Base-by-base conservation (phyloP, 2,329 filamentous ascomycete species). In the Ascochyta lentis region DNA sequence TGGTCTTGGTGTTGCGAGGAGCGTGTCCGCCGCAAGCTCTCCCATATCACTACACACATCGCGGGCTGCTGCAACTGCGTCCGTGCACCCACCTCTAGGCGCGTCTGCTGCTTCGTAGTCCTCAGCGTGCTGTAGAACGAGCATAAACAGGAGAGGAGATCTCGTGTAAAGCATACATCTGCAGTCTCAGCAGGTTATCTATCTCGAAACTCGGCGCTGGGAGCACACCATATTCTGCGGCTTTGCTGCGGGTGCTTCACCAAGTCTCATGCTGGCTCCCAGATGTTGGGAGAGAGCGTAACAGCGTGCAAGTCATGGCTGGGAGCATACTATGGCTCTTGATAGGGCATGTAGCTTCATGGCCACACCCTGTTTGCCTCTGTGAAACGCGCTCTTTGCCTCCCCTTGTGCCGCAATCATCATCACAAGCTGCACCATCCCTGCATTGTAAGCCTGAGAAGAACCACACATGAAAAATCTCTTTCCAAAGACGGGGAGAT, bases 1-100 rank as follows among this genome's bases (percentile, higher is more conserved):
- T 27, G 40, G 39, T 38, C 31, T 38, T 39, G 23, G n/a, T 44
- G 33, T 44, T 43, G 40, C 13, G 33, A 4, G 19, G 34, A 31
- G n/a, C 3, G 48, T 29, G 22, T 38, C 22, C 33, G 19, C 37
- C 31, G 31, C 39, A 13, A 38, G 48, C 40, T 38, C 13, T 23
- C 45, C 26, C 47, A 41, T 19, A 19, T 12, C 42, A 41, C 33
- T 24, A 39, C 4, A 37, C 26, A 31, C 48, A 35, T 22, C 16
- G 23, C 48, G n/a, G 13, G 29, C 40, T 33, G 15, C 41, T 31
- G 31, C 31, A 27, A 23, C 3, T 26, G 27, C 16, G 49, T 34
- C 49, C 49, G 49, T 51, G 49, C 49, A 38, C 41, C 24, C 34
- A 39, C 34, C 41, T 38, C 34, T 19, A 23, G 29, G 29, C 12